These are phyloP conservation scores for Nasturtium officinale DNA, from an alignment of 345 rosid species.

Conservation along the genomic window DNA sequence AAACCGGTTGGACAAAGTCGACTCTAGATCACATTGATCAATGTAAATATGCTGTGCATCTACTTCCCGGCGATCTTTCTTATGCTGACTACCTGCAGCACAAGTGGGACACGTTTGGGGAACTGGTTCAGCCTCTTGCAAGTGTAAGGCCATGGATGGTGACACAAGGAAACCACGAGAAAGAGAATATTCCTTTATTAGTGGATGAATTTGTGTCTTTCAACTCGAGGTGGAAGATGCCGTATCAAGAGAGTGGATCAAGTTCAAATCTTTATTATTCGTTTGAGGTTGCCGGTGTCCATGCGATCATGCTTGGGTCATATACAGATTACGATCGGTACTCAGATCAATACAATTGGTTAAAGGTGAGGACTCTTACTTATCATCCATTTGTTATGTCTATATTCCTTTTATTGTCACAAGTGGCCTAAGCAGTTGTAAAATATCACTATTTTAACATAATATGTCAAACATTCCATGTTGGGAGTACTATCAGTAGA, in stretches of 20 bases:
- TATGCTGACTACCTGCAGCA: slow-evolving; percentile 89
- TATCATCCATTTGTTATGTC: neutral
- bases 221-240: slow-evolving; percentile 97
- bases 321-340: slow-evolving; percentile 65
- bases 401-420: neutral
- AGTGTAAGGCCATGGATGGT: slow-evolving; percentile 99
- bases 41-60: slow-evolving; percentile 75
- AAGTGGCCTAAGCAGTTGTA: neutral
- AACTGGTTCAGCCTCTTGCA: slow-evolving; percentile 88
- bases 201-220: slow-evolving; percentile 73
- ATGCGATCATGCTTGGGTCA: slow-evolving; percentile 87
- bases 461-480: neutral
- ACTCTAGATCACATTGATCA: slow-evolving; percentile 78
- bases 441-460: neutral
- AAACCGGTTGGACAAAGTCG: slow-evolving; percentile 94
- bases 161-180: slow-evolving; percentile 92
- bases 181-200: slow-evolving; percentile 67
- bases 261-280: slow-evolving; percentile 90
- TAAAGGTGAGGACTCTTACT: slow-evolving; percentile 55
- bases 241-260: slow-evolving; percentile 85
- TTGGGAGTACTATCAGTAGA: neutral
- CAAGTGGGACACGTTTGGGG: slow-evolving; percentile 90
- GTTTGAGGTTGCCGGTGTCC: slow-evolving; percentile 85
- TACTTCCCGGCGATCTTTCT: slow-evolving; percentile 96
- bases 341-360: slow-evolving; percentile 82